phyloP scores from a whole-genome alignment of 345 rosid genomes.

The Salix viminalis region DNA sequence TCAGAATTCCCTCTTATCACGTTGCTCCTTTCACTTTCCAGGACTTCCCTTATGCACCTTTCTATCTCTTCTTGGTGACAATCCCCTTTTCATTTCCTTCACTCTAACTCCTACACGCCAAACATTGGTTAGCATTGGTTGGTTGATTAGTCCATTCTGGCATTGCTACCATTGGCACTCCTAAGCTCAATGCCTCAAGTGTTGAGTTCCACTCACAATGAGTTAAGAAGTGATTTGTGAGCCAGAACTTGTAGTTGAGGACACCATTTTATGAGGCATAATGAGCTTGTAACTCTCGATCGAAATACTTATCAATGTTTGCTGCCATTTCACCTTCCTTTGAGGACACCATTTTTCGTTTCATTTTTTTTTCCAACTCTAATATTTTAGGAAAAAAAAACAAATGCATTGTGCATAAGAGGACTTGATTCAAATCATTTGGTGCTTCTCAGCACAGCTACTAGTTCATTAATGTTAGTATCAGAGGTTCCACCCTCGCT shows the following conservation, averaged over 20 bases:
- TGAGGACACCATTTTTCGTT: too few species aligned
- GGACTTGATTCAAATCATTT: background rate
- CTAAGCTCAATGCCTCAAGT: too few species aligned
- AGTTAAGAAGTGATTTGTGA: constrained; percentile 42
- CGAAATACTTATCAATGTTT: too few species aligned
- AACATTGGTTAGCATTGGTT: constrained; percentile 15
- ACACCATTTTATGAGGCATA: too few species aligned
- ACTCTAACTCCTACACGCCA: constrained; percentile 61
- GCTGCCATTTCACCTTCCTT: too few species aligned
- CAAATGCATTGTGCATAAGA: background rate
- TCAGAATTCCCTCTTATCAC: constrained; percentile 34
- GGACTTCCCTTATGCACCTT: constrained; percentile 38
- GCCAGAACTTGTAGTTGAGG: constrained; percentile 1
- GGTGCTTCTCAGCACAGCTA: background rate
- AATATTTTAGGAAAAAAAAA: background rate
- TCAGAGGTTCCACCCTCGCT: constrained; percentile 20
- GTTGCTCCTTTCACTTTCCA: constrained; percentile 37
- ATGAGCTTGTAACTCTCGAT: too few species aligned
- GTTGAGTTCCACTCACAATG: constrained; percentile 46
- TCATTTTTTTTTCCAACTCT: background rate
- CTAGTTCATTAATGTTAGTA: constrained; percentile 5
- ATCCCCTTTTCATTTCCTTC: constrained; percentile 39
- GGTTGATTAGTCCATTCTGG: too few species aligned
- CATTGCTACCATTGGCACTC: too few species aligned
- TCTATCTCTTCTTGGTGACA: constrained; percentile 46